These are phyloP conservation scores for Leptographium lundbergii DNA, from an alignment of 2,329 filamentous ascomycete genomes.

Conservation along the genomic window DNA sequence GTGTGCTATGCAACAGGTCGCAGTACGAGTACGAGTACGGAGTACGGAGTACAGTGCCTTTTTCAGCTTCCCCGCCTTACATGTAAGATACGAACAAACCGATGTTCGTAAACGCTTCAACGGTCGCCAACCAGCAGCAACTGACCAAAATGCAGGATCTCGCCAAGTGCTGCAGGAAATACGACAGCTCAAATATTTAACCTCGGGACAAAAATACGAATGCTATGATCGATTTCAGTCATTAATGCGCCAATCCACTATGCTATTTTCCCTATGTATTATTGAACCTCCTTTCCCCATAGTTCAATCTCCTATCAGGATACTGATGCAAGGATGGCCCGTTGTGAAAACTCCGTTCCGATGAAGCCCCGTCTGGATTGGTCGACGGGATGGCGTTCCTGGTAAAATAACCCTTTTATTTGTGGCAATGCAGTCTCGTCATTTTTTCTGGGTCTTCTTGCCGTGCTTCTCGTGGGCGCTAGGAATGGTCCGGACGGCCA, in stretches of 20 bases:
- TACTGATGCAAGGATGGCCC: background rate
- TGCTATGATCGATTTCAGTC: too few relatives aligned
- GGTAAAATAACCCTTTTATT: background rate
- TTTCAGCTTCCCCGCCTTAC: too few relatives aligned
- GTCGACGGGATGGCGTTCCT: background rate
- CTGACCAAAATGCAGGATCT: too few relatives aligned
- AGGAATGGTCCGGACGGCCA: constrained; percentile 23
- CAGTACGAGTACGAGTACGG: too few relatives aligned
- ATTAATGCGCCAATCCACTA: background rate
- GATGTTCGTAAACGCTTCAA: too few relatives aligned
- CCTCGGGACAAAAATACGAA: too few relatives aligned
- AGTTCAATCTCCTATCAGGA: background rate
- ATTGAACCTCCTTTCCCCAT: background rate
- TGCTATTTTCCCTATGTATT: background rate
- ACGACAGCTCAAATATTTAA: too few relatives aligned
- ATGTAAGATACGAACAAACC: too few relatives aligned
- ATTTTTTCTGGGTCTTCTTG: constrained; percentile 7
- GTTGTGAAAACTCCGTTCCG: background rate
- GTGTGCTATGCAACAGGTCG: too few relatives aligned
- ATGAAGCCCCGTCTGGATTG: background rate
- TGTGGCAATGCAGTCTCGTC: background rate
- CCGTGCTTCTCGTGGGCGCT: constrained; percentile 14
- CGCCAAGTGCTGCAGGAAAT: too few relatives aligned
- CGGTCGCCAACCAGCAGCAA: too few relatives aligned
- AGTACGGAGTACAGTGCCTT: too few relatives aligned